Conservation (phyloP, 495 filamentous ascomycete genomes). For the Apiosordaria backusii region DNA sequence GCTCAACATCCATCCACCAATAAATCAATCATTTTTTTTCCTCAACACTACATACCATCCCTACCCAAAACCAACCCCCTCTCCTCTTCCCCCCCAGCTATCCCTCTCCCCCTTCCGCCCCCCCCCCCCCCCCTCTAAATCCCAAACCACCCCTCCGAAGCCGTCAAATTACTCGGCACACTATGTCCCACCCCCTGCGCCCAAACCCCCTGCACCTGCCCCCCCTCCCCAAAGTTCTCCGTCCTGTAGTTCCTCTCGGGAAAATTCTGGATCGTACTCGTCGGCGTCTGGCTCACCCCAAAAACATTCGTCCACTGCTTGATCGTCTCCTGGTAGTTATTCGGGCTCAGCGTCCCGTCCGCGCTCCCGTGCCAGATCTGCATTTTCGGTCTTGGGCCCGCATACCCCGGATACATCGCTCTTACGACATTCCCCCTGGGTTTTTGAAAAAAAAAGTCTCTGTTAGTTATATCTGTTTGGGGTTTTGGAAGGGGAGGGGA, state of each 20-base stretch:
- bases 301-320: slow-evolving; percentile 54
- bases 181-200: slow-evolving; percentile 39
- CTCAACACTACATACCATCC: no score
- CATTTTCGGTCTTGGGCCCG: slow-evolving; percentile 51
- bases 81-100: not conserved
- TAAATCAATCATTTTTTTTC: no score
- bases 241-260: slow-evolving; percentile 39
- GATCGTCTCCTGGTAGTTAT: slow-evolving; percentile 48
- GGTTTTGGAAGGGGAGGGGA: no score
- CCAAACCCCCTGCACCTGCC: slow-evolving; percentile 39
- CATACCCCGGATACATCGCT: slow-evolving; percentile 47
- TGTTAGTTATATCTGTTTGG: not conserved
- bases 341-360: slow-evolving; percentile 44
- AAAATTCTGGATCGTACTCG: slow-evolving; percentile 30
- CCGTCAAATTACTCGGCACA: slow-evolving; percentile 38
- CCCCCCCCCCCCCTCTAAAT: slow-evolving; percentile 22
- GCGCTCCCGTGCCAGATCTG: slow-evolving; percentile 52
- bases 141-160: slow-evolving; percentile 39
- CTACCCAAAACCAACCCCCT: not conserved
- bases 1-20: no score
- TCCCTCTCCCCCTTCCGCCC: not conserved
- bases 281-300: slow-evolving; percentile 34
- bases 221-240: slow-evolving; percentile 31
- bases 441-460: not conserved
- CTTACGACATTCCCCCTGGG: slow-evolving; percentile 36